Evolutionary conservation across 1,139 yeast genomes (phyloP), one percentile per base, ranked within the genome.

Genomic region (Geotrichum phurueaensis): DNA sequence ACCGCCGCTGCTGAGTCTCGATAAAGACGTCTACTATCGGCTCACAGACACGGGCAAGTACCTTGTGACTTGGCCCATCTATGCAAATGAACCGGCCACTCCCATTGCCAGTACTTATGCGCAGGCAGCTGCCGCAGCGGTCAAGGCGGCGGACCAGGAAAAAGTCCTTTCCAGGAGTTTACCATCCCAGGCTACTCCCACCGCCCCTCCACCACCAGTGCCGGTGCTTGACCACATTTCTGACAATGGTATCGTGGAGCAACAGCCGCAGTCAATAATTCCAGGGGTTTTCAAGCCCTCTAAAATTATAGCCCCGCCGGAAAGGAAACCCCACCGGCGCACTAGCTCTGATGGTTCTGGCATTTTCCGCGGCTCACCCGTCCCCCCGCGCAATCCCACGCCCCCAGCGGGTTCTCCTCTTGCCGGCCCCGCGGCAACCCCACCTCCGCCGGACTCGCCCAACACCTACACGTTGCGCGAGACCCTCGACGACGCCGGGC

Each of bases 401-500:
- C 1, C n/a, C n/a, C n/a, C 51, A 18, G n/a, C 52, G 20, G 13
- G 22, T 29, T 12, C 22, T 20, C 12, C 13, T 13, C 5, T 22
- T n/a, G 18, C 47, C 5, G 1, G 10, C 10, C n/a, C 4, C 23
- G 10, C 56, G 2, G 51, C 36, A 6, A 31, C 57, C 2, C 52
- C 12, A 12, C 25, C 52, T 0, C 43, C 27, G 10, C 50, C 56
- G 1, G 33, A 54, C 20, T 47, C 52, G 10, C 31, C 58, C 45
- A 39, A 45, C 13, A 36, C 43, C 13, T 47, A 72, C 31, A 65
- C 76, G 1, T 73, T 89, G 47, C 73, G 76, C 49, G 76, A 78
- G 12, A 79, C 88, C 3, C 70, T 91, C 18, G 74, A 74, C 3
- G 97, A 92, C 69, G 96, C 97, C 0, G 98, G 96, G 0, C 75